Percentiles rank a stretch among this genome's conserved stretches.
Conservation (phyloP, 2,329 filamentous ascomycete species). For the Fusarium goolgardi region DNA sequence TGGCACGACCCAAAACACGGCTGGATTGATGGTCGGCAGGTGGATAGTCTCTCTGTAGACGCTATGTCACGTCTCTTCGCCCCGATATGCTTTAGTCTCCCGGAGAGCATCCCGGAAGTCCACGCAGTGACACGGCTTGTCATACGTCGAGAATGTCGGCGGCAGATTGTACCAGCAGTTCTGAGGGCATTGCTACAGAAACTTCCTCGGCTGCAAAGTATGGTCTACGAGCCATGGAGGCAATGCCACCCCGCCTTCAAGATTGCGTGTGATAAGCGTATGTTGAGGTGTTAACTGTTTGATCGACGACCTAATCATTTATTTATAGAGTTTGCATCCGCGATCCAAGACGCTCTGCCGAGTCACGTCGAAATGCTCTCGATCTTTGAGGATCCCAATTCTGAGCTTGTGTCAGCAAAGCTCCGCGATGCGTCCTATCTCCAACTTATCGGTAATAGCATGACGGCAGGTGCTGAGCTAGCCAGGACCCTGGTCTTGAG, state of each 20-base stretch:
- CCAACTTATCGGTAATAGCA: no score
- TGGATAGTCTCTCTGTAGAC: background rate
- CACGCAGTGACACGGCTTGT: background rate
- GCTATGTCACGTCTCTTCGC: background rate
- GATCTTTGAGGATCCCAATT: background rate
- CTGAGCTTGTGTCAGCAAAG: background rate
- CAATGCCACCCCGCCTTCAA: background rate
- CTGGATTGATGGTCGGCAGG: background rate
- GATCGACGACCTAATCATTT: background rate
- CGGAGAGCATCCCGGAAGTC: background rate
- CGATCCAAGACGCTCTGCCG: background rate
- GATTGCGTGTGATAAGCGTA: background rate
- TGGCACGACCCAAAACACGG: background rate
- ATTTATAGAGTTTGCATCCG: background rate
- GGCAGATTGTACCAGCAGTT: background rate
- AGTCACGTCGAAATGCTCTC: background rate
- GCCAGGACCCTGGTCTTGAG: no score
- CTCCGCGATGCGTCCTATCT: no score
- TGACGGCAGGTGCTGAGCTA: no score
- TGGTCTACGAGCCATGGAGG: background rate
- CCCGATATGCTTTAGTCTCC: no score
- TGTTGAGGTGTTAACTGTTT: background rate
- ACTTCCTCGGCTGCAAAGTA: background rate
- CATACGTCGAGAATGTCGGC: background rate
- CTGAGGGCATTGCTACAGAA: background rate